A percentile compares a stretch with the other conserved stretches of the same genome.
Evolutionary conservation across 163 green algal genomes (phyloP).

Genomic region (Scenedesmus sp.): DNA sequence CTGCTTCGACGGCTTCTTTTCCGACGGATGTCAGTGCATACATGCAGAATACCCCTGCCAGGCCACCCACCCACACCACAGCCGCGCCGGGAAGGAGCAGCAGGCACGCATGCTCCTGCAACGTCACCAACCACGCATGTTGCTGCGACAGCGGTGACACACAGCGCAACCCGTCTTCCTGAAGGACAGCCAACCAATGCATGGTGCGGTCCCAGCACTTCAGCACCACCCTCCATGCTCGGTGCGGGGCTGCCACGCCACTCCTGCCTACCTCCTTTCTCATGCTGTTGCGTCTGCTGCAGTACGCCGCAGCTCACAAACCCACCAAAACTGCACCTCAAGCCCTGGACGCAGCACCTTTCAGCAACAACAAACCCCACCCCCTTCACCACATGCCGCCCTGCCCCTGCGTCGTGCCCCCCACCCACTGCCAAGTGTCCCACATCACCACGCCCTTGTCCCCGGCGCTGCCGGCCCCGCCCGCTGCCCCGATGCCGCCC

Average conservation of each 20-base stretch:
- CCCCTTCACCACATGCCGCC: background rate
- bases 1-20: background rate
- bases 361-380: background rate
- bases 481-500: background rate
- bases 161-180: no score
- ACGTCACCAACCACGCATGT: no score
- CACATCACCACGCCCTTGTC: slow-evolving; percentile 7
- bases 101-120: no score
- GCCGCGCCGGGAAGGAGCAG: no score
- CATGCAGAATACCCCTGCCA: no score
- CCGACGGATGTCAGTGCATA: background rate
- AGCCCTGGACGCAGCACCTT: background rate
- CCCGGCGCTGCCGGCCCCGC: background rate
- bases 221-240: no score
- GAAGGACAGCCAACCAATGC: no score
- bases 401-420: background rate
- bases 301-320: background rate
- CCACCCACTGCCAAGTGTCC: slow-evolving; percentile 46
- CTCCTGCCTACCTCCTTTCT: background rate
- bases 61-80: no score
- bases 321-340: background rate
- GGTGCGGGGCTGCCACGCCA: no score
- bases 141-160: no score
- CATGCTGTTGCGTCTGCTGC: no score
- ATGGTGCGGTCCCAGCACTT: no score